Conservation (phyloP, 305 asterid genomes). For the Stenogyne calaminthoides region DNA sequence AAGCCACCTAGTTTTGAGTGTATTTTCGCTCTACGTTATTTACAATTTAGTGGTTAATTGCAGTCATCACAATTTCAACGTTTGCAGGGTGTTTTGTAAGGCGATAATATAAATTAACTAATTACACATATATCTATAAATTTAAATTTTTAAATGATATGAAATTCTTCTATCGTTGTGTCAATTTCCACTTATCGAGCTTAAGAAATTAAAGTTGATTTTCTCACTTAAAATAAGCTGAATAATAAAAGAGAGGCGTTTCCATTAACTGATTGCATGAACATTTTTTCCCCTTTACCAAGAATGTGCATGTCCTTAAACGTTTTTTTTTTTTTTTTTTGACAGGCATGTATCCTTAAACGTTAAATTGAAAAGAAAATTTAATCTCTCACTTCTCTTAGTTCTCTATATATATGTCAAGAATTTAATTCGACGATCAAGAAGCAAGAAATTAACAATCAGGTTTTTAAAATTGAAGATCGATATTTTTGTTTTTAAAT, state of each 20-base stretch:
- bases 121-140: too few species aligned
- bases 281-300: constrained; percentile 3
- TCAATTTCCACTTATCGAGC: background rate
- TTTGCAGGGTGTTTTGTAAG: background rate
- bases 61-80: background rate
- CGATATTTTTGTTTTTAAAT: background rate
- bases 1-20: too few species aligned
- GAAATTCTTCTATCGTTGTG: too few species aligned
- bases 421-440: background rate
- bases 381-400: background rate
- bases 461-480: background rate
- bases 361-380: background rate
- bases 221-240: background rate
- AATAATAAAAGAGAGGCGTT: background rate
- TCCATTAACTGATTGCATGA: background rate
- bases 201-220: background rate
- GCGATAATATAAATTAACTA: too few species aligned
- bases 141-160: too few species aligned
- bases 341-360: background rate
- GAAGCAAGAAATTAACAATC: background rate
- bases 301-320: background rate
- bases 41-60: background rate
- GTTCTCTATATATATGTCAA: background rate
- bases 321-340: too few species aligned
- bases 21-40: too few species aligned